phyloP scores from a whole-genome alignment of 495 filamentous ascomycete species.

The Trichoderma gamsii region DNA sequence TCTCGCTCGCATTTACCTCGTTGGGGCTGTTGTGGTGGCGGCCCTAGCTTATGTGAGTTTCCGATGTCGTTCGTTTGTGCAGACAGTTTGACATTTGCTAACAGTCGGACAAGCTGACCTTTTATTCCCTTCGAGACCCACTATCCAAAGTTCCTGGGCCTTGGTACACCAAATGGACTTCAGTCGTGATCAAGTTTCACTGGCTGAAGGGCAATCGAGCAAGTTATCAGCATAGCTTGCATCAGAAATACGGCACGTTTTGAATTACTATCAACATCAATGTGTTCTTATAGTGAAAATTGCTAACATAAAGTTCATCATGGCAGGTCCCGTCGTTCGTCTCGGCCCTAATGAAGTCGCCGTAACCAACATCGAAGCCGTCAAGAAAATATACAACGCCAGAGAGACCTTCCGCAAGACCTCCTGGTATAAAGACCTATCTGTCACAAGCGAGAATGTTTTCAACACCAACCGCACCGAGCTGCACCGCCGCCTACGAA shows the following conservation, averaged over 20 bases:
- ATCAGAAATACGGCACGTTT: slow-evolving; percentile 26
- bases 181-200: slow-evolving; percentile 18
- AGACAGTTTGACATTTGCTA: too few relatives aligned
- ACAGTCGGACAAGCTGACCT: not conserved
- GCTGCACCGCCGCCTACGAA: slow-evolving; percentile 33
- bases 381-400: slow-evolving; percentile 19
- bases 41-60: not conserved
- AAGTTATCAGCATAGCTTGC: slow-evolving; percentile 22
- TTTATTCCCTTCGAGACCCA: not conserved
- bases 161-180: slow-evolving; percentile 22
- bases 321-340: slow-evolving; percentile 42
- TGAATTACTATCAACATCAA: slow-evolving; percentile 20
- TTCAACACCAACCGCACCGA: slow-evolving; percentile 32
- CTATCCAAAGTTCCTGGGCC: not conserved
- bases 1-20: not conserved
- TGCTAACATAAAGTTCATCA: not conserved
- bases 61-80: not conserved
- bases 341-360: slow-evolving; percentile 51
- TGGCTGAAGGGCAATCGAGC: slow-evolving; percentile 18
- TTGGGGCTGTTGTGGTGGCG: not conserved
- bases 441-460: slow-evolving; percentile 21
- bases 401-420: slow-evolving; percentile 24
- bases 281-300: not conserved
- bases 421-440: slow-evolving; percentile 21
- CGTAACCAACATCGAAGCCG: slow-evolving; percentile 28